A percentile compares a stretch with the other conserved stretches of the same genome.
Conservation (phyloP, 2,329 filamentous ascomycete genomes). For the Penicillium sp. region DNA sequence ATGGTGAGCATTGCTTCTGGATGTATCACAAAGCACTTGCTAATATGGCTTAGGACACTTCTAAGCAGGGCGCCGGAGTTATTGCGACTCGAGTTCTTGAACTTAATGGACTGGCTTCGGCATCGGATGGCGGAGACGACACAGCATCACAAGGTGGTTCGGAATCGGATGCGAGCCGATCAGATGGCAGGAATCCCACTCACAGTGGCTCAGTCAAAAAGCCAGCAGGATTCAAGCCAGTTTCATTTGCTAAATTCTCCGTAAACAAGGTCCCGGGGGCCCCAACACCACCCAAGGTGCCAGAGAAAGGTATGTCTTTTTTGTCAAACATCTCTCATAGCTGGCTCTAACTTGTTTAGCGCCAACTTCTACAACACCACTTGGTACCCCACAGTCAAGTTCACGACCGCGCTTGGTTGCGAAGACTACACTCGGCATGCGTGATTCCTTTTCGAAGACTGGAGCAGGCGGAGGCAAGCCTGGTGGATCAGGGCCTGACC, state of each 20-base stretch:
- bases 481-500: constrained; percentile 57
- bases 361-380: constrained; percentile 38
- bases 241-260: constrained; percentile 66
- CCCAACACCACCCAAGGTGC: constrained; percentile 49
- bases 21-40: constrained; percentile 13
- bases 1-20: constrained; percentile 30
- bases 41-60: constrained; percentile 28
- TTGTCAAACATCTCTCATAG: not conserved
- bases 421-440: constrained; percentile 56
- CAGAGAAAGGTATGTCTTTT: constrained; percentile 53
- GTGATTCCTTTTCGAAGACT: constrained; percentile 51
- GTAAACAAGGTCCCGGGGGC: constrained; percentile 60
- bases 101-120: constrained; percentile 39
- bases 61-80: constrained; percentile 31
- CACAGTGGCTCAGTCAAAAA: constrained; percentile 58
- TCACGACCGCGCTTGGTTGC: constrained; percentile 62
- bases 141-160: constrained; percentile 51
- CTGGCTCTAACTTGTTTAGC: constrained; percentile 20
- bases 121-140: constrained; percentile 40
- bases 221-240: constrained; percentile 61
- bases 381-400: constrained; percentile 43
- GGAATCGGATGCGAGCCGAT: constrained; percentile 62
- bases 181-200: constrained; percentile 47
- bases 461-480: constrained; percentile 46
- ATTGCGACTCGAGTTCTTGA: constrained; percentile 39